Base-by-base conservation (phyloP, 768 basidiomycete genomes). In the Pholiota conissans region DNA sequence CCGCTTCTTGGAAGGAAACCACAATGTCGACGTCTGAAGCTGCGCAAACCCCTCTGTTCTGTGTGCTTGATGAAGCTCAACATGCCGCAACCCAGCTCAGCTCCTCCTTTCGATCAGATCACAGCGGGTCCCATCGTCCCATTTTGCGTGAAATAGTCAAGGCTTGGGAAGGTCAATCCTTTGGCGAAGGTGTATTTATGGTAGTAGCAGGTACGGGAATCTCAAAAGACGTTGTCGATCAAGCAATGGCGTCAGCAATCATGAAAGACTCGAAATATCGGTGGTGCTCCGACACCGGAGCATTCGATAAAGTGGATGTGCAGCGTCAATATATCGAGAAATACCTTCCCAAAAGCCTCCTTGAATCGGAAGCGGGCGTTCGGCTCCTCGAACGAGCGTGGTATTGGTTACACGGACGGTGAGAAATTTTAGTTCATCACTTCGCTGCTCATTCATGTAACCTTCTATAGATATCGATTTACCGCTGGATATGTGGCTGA, bases 381-480 rank as follows among this genome's bases (percentile, higher is more conserved):
- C 63, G 75, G 29, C 63, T 81, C n/a, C 49, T 74, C 42, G 71
- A 75, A 27, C 63, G 79, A 5, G 62, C 74, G 13, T 74, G 74
- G 72, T 76, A 78, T 61, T 81, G 79, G 79, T 50, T 81, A 20
- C 73, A 72, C 55, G 79, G 79, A 49, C 72, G 79, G 78, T 79
- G 34, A 11, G 68, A 39, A 13, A 32, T 30, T 46, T 22, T 42
- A n/a, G 11, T 10, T 39, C 11, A 7, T 20, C 45, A 47, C 32
- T 10, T 35, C 60, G 27, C 55, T 63, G 13, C 48, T 2, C 27
- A 22, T 6, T 24, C 48, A 45, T 13, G 40, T 39, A 5, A 2
- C 35, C 28, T 34, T 32, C 13, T 5, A 2, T 40, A 80, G 79
- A 63, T 73, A 79, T 69, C 76, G 79, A 18, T 79, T 79, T 49